Evolutionary conservation across 805 yeast genomes (phyloP).

Genomic region (Ascoidea rubescens): DNA sequence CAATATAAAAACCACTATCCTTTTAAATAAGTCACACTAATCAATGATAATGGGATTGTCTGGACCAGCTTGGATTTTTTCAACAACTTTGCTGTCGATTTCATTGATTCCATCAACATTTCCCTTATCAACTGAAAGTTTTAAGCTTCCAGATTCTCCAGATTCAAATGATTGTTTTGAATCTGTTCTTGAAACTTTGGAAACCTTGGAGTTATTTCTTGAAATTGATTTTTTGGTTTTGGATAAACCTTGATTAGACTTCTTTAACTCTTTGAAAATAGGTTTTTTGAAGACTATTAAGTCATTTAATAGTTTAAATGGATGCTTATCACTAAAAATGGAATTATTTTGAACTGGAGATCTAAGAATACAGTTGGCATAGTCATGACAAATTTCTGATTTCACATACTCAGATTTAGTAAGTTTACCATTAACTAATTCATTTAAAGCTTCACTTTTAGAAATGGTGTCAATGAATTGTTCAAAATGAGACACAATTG

Average conservation of each 20-base stretch:
- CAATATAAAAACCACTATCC: too few species aligned
- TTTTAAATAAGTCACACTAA: too few species aligned
- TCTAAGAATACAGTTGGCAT: constrained; percentile 47
- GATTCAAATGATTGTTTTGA: not conserved
- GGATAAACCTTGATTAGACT: constrained; percentile 23
- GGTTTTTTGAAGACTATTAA: constrained; percentile 42
- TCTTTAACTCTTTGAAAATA: constrained; percentile 52
- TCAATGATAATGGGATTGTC: too few species aligned
- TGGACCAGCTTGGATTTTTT: too few species aligned
- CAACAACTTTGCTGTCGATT: too few species aligned
- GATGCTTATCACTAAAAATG: constrained; percentile 45
- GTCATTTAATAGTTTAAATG: constrained; percentile 45
- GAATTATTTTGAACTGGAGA: constrained; percentile 31
- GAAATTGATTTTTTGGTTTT: constrained; percentile 3
- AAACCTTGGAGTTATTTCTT: constrained; percentile 5
- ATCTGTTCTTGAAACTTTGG: not conserved
- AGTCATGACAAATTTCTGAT: constrained; percentile 44
- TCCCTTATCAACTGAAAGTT: not conserved
- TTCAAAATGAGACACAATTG: constrained; percentile 61
- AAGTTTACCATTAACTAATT: constrained; percentile 13
- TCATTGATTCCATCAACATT: not conserved
- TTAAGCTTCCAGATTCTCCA: not conserved
- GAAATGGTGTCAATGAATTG: constrained; percentile 42
- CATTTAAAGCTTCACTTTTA: constrained; percentile 26
- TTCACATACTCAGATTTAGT: constrained; percentile 23